A percentile compares a stretch with the other conserved stretches of the same genome.
Evolutionary conservation across 495 filamentous ascomycete genomes (phyloP).

Genomic region (Hyaloscypha variabilis): DNA sequence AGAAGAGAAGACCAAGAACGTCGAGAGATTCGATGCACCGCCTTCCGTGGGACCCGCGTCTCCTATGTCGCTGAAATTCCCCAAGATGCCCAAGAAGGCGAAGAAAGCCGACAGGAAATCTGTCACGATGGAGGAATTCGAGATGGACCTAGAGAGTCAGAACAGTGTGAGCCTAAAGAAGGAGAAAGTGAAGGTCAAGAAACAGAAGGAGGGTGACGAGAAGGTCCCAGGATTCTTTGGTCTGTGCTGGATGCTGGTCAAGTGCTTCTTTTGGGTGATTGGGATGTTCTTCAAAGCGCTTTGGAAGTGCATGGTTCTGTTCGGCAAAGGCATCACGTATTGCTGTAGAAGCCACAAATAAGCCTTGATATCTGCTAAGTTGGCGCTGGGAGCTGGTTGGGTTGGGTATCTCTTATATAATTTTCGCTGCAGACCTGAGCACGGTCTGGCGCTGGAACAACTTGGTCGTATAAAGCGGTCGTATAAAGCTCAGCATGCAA

Average conservation of each 20-base stretch:
- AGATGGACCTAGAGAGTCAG: constrained; percentile 60
- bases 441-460: constrained; percentile 16
- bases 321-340: constrained; percentile 24
- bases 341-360: constrained; percentile 14
- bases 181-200: constrained; percentile 25
- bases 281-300: constrained; percentile 23
- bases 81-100: constrained; percentile 25
- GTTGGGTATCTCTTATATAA: constrained; percentile 9
- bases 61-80: constrained; percentile 9
- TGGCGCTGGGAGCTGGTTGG: background rate
- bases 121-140: constrained; percentile 49
- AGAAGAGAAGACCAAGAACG: constrained; percentile 50
- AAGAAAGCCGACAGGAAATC: constrained; percentile 14
- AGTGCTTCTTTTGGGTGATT: constrained; percentile 30
- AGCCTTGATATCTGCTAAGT: background rate
- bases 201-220: constrained; percentile 20
- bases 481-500: constrained; percentile 26
- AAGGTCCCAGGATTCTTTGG: constrained; percentile 33
- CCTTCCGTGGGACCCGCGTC: constrained; percentile 35
- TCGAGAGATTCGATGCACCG: constrained; percentile 56
- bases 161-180: constrained; percentile 43
- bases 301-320: constrained; percentile 24
- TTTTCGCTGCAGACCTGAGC: constrained; percentile 14
- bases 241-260: constrained; percentile 36
- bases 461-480: too few species aligned